phyloP scores from a whole-genome alignment of 208 protist genomes.

The Blastocrithidia nonstop region DNA sequence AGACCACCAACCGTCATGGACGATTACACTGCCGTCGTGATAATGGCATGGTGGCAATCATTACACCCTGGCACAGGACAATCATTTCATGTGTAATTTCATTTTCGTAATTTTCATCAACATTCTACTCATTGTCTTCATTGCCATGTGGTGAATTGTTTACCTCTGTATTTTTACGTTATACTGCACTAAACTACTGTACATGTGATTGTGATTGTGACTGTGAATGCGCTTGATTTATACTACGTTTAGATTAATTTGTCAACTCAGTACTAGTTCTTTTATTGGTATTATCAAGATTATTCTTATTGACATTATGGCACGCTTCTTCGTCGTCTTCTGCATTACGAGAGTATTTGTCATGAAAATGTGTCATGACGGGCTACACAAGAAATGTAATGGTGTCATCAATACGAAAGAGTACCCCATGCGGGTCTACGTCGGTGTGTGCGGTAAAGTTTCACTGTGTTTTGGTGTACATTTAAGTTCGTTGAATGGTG shows the following conservation, averaged over 20 bases:
- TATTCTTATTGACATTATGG: too few species aligned
- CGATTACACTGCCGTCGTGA: constrained; percentile 9
- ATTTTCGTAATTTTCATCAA: neutral
- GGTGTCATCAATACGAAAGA: constrained; percentile 73
- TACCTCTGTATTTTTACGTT: neutral
- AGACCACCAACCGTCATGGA: constrained; percentile 43
- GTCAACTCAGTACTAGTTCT: too few species aligned
- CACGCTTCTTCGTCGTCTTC: too few species aligned
- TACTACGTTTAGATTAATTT: too few species aligned
- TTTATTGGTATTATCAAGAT: too few species aligned
- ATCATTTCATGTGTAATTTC: neutral
- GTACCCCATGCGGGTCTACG: constrained; percentile 13
- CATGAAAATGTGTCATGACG: constrained; percentile 17
- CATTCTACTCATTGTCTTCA: neutral
- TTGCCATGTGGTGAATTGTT: neutral
- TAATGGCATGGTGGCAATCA: constrained; percentile 12
- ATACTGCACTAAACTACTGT: constrained; percentile 23
- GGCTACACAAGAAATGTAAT: constrained; percentile 39
- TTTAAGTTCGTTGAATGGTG: constrained; percentile 29
- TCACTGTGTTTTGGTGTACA: constrained; percentile 22
- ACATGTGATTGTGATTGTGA: too few species aligned
- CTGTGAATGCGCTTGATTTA: too few species aligned
- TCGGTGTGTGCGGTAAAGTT: constrained; percentile 18
- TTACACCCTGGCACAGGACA: constrained; percentile 5
- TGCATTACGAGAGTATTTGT: too few species aligned